phyloP scores from a whole-genome alignment of 352 stramenopile species.

The Globisporangium uncinulatum region DNA sequence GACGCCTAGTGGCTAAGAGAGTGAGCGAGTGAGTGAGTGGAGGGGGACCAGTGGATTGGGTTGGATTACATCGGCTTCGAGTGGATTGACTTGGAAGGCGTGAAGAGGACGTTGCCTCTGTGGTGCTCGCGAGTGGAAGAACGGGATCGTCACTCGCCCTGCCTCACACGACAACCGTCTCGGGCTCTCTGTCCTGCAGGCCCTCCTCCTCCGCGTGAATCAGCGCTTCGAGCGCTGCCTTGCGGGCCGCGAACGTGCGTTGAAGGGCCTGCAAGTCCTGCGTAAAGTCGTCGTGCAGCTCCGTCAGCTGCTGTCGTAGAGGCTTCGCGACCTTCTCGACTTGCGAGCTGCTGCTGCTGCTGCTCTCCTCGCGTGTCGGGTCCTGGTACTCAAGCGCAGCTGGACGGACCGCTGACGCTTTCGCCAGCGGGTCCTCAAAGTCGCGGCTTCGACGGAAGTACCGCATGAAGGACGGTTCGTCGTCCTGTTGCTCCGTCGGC shows the following conservation, averaged over 20 bases:
- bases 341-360: background rate
- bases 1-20: constrained; percentile 27
- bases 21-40: background rate
- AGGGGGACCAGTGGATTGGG: background rate
- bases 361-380: constrained; percentile 4
- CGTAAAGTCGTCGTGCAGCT: constrained; percentile 49
- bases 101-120: too few relatives aligned
- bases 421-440: constrained; percentile 7
- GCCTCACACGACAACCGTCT: constrained; percentile 14
- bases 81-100: too few relatives aligned
- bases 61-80: background rate
- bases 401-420: constrained; percentile 9
- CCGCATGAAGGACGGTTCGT: constrained; percentile 80
- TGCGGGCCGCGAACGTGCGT: constrained; percentile 29
- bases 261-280: constrained; percentile 33
- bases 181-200: background rate
- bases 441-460: constrained; percentile 47
- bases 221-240: constrained; percentile 42
- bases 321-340: constrained; percentile 9
- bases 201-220: constrained; percentile 24
- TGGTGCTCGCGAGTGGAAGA: background rate
- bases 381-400: constrained; percentile 2
- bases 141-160: background rate
- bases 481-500: background rate
- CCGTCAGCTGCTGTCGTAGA: constrained; percentile 41